A percentile compares a stretch with the other conserved stretches of the same genome.
Evolutionary conservation across 169 alveolate genomes (phyloP).

Genomic region (Plasmodium gallinaceum): DNA sequence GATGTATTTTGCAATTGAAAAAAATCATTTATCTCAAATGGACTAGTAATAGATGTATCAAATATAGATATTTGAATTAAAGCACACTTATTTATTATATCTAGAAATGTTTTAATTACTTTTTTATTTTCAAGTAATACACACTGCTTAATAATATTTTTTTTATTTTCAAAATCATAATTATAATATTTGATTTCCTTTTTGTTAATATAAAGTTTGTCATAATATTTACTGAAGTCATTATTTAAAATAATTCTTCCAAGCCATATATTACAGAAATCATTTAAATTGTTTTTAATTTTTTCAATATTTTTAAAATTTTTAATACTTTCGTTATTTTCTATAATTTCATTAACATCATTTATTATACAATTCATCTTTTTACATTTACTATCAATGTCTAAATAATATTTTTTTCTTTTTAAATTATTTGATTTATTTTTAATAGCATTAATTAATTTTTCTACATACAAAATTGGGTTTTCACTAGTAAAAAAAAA

Average conservation of each 20-base stretch:
- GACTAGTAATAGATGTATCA: conserved; percentile 36
- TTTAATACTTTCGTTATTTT: conserved; percentile 29
- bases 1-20: conserved; percentile 61
- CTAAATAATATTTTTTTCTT: conserved; percentile 37
- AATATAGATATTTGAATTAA: conserved; percentile 47
- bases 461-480: conserved; percentile 52
- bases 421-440: conserved; percentile 59
- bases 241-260: conserved; percentile 53
- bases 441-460: conserved; percentile 65
- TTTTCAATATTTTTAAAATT: conserved; percentile 24
- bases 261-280: conserved; percentile 55
- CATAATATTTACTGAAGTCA: not conserved
- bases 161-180: conserved; percentile 73
- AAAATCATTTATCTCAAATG: conserved; percentile 67
- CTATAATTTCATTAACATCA: conserved; percentile 48
- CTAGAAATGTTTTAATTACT: conserved; percentile 66
- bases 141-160: conserved; percentile 74
- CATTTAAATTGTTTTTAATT: conserved; percentile 30
- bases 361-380: conserved; percentile 43
- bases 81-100: conserved; percentile 40
- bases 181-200: conserved; percentile 67
- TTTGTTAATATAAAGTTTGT: not conserved
- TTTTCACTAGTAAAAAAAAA: conserved; percentile 76
- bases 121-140: conserved; percentile 58
- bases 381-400: conserved; percentile 41